These are phyloP conservation scores for Paraglomus brasilianum DNA, from an alignment of 192 early-diverging fungal species.

Conservation along the genomic window DNA sequence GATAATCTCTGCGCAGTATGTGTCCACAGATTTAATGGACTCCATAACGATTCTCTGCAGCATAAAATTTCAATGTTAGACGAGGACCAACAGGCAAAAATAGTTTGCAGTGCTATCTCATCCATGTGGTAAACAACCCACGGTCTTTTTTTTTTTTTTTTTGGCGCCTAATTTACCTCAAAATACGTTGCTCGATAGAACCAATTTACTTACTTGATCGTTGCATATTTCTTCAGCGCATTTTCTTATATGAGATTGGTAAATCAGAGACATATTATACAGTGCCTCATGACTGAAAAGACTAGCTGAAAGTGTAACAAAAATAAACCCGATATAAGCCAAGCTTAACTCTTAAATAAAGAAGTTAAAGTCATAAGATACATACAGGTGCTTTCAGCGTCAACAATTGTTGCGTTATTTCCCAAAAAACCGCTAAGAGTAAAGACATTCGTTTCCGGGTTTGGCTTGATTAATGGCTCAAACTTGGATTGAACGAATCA, in stretches of 20 bases:
- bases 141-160: too few relatives aligned
- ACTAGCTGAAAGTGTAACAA: not conserved
- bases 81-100: too few relatives aligned
- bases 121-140: too few relatives aligned
- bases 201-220: constrained; percentile 25
- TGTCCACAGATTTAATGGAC: constrained; percentile 23
- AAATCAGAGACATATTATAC: constrained; percentile 4
- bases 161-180: too few relatives aligned
- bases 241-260: constrained; percentile 19
- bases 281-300: constrained; percentile 25
- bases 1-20: constrained; percentile 24
- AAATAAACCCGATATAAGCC: not conserved
- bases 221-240: constrained; percentile 31
- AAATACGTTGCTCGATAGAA: too few relatives aligned
- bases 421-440: constrained; percentile 14
- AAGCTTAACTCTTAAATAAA: not conserved
- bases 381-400: constrained; percentile 17
- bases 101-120: too few relatives aligned
- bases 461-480: constrained; percentile 31
- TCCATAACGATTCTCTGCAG: constrained; percentile 30
- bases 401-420: not conserved
- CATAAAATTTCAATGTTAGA: too few relatives aligned
- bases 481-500: constrained; percentile 16
- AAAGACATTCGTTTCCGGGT: not conserved
- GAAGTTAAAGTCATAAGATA: not conserved